Base-by-base conservation (phyloP, 2,329 filamentous ascomycete genomes). In the Aspergillus sclerotialis region DNA sequence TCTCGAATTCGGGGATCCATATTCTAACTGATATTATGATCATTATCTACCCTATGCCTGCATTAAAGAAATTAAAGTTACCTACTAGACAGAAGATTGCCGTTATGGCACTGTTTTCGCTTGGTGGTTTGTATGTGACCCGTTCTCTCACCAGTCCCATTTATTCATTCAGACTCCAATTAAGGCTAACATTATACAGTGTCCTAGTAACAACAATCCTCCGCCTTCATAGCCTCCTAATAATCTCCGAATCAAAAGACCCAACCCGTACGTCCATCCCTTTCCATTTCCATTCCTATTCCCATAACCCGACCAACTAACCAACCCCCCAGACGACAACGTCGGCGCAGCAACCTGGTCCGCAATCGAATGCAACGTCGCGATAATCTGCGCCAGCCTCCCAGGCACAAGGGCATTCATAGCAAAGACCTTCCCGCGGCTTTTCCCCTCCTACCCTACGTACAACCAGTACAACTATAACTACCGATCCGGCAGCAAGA, bases 101-200 rank as follows among this genome's bases (percentile, higher is more conserved):
- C 1, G 45, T 68, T 14, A 55, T 64, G 36, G 48, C 50, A 8
- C 51, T 67, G n/a, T 69, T 68, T 31, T 53, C 59, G 1, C 48
- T 68, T 0, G 65, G 65, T 27, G 52, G 49, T 45, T 67, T 67
- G 64, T 67, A 45, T 37, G 62, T 51, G n/a, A n/a, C n/a, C n/a
- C n/a, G n/a, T 30, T 21, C 18, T 12, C 13, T 12, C 13, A 8
- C 25, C 11, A 5, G 6, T 13, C 4, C 5, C 2, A 33, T 24
- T 12, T 29, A 4, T 9, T 33, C 7, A 37, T 25, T 24, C n/a
- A n/a, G n/a, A n/a, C n/a, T n/a, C n/a, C n/a, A n/a, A n/a, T n/a
- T n/a, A n/a, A n/a, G n/a, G n/a, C n/a, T n/a, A n/a, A n/a, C n/a
- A n/a, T n/a, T n/a, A n/a, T n/a, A n/a, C 44, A 36, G 63, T 32